Base-by-base conservation (phyloP, 2,329 filamentous ascomycete species). In the Fusarium vanettenii region DNA sequence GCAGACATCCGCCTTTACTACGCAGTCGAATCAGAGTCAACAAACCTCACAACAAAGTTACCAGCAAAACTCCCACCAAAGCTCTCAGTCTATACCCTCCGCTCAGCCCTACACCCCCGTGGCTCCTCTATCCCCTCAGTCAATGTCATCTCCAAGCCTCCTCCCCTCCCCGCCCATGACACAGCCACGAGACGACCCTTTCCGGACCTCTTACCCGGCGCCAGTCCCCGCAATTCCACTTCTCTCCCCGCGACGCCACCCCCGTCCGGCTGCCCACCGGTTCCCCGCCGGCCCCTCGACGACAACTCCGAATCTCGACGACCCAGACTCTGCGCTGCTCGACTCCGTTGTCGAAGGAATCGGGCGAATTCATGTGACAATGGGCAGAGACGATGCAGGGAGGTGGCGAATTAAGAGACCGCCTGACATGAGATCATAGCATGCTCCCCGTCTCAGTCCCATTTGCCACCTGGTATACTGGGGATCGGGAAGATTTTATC, bases 351-450 rank as follows among this genome's bases (percentile, higher is more conserved):
- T 86, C 7, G 80, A 84, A 4, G 84, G 82, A 3, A 82, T 86
- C 7, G 79, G 79, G 7, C 77, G 79, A 9, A 76, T 83, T 52
- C 70, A 80, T 33, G 77, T 86, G 13, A 75, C 77, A 20, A 85
- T 86, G 81, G 69, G 70, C 33, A 76, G 80, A 73, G 83, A 86
- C 56, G 78, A 82, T 16, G 81, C 79, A 13, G 85, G 84, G 4
- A 80, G 85, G 45, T 86, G 84, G 85, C 81, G 85, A 70, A 84
- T 86, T 60, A 77, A 73, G 41, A 74, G 79, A 27, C 45, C 72
- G 31, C 66, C 66, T 50, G 64, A 71, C 2, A 67, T 65, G 48
- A 71, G 57, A 60, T 62, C 63, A 61, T 78, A 79, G 78, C 56
- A 74, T 63, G 57, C 22, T 60, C 62, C 66, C 50, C 50, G 25